phyloP scores from a whole-genome alignment of 1,139 yeast genomes.

The Pichia sp. region DNA sequence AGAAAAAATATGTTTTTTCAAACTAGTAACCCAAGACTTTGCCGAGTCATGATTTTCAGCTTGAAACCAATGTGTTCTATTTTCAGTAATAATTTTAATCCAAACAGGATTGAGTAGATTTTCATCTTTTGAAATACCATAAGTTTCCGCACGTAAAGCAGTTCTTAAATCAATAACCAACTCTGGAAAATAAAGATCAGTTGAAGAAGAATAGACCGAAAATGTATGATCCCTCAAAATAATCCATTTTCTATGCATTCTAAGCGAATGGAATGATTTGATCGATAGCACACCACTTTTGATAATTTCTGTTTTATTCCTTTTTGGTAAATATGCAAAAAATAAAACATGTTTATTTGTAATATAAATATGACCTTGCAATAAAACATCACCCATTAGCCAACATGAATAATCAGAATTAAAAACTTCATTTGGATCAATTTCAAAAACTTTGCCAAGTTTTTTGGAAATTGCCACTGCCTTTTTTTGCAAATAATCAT shows the following conservation, averaged over 20 bases:
- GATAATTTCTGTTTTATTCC: conserved; percentile 44
- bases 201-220: conserved; percentile 61
- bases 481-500: conserved; percentile 18
- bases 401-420: conserved; percentile 63
- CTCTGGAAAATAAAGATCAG: conserved; percentile 77
- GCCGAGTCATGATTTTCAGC: conserved; percentile 74
- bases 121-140: conserved; percentile 18
- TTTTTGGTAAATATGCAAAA: conserved; percentile 75
- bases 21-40: conserved; percentile 67
- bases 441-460: conserved; percentile 31
- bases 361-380: conserved; percentile 79
- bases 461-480: conserved; percentile 32
- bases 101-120: conserved; percentile 33
- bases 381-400: conserved; percentile 72
- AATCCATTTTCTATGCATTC: conserved; percentile 63
- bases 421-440: conserved; percentile 46
- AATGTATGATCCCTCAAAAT: conserved; percentile 64
- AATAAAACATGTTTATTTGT: conserved; percentile 62
- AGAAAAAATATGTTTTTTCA: conserved; percentile 73
- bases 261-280: conserved; percentile 24
- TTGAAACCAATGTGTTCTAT: conserved; percentile 55
- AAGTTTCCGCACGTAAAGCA: conserved; percentile 56
- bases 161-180: conserved; percentile 65
- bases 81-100: conserved; percentile 52
- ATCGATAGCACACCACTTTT: conserved; percentile 42